Conservation (phyloP, 2,329 filamentous ascomycete genomes). For the Zasmidium citrigriseum region DNA sequence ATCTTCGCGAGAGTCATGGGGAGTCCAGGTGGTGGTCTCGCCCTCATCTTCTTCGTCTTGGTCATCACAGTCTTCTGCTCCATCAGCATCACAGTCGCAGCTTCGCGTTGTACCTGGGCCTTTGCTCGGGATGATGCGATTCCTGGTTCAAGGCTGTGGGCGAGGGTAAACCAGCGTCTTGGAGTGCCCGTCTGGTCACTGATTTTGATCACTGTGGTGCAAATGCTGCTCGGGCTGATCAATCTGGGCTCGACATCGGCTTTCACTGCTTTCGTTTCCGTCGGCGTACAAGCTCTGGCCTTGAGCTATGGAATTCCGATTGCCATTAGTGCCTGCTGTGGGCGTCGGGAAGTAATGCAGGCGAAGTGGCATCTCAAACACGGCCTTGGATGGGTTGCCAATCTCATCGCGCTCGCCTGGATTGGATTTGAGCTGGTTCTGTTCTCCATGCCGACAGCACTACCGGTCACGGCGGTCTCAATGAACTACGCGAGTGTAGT, state of each 20-base stretch:
- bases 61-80: constrained; percentile 55
- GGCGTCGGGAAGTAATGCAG: constrained; percentile 29
- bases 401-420: constrained; percentile 30
- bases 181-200: constrained; percentile 46
- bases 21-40: constrained; percentile 48
- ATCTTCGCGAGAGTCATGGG: constrained; percentile 55
- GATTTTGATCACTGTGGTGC: constrained; percentile 46
- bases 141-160: constrained; percentile 42
- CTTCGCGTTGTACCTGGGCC: constrained; percentile 50
- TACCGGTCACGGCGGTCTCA: constrained; percentile 54
- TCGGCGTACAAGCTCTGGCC: constrained; percentile 59
- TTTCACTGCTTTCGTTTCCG: constrained; percentile 54
- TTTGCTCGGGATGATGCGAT: constrained; percentile 50
- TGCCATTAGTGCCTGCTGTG: constrained; percentile 35
- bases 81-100: constrained; percentile 55
- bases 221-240: constrained; percentile 53
- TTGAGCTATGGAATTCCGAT: constrained; percentile 60
- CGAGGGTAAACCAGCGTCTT: constrained; percentile 36
- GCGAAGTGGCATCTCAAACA: constrained; percentile 23
- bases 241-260: constrained; percentile 51
- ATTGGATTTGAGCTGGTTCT: constrained; percentile 37
- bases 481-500: constrained; percentile 62
- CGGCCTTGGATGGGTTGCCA: constrained; percentile 35
- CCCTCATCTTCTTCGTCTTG: constrained; percentile 52
- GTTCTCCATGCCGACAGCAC: constrained; percentile 56